A percentile compares a stretch with the other conserved stretches of the same genome.
These are phyloP conservation scores for Paramecium primaurelia DNA, from an alignment of 73 alveolate species.

Conservation along the genomic window DNA sequence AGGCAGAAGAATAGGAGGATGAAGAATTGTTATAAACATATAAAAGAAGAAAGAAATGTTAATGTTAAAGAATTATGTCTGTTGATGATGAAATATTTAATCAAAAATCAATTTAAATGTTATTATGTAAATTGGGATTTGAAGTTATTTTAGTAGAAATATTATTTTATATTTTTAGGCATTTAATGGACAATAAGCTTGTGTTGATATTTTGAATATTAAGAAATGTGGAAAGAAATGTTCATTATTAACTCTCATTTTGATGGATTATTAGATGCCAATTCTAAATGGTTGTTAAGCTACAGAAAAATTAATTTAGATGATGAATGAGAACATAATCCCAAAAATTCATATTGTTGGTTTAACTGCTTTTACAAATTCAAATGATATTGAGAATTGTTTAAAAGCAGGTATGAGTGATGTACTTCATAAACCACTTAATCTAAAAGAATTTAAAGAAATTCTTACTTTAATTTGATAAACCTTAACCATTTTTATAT, in stretches of 20 bases:
- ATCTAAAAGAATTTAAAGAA: constrained; percentile 9
- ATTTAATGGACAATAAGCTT: background rate
- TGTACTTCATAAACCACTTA: constrained; percentile 21
- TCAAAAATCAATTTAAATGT: background rate
- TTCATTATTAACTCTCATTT: background rate
- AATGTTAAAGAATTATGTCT: constrained; percentile 44
- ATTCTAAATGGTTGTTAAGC: constrained; percentile 7
- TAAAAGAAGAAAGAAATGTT: background rate
- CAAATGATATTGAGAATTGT: background rate
- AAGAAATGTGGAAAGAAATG: background rate
- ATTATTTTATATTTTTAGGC: background rate
- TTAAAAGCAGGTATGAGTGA: constrained; percentile 39
- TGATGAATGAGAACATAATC: background rate
- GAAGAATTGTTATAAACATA: background rate
- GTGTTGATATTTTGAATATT: background rate
- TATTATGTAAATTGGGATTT: constrained; percentile 7
- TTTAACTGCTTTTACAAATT: background rate
- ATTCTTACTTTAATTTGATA: constrained; percentile 17
- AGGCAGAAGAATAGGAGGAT: background rate
- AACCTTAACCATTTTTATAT: background rate
- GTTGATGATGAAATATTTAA: constrained; percentile 61
- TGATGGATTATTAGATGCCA: constrained; percentile 44
- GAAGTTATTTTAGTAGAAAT: background rate
- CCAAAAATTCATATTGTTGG: constrained; percentile 20
- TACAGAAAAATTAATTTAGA: background rate